Percentiles rank a stretch among this genome's conserved stretches.
These are phyloP conservation scores for Pythium biforme DNA, from an alignment of 352 stramenopile genomes.

Conservation along the genomic window DNA sequence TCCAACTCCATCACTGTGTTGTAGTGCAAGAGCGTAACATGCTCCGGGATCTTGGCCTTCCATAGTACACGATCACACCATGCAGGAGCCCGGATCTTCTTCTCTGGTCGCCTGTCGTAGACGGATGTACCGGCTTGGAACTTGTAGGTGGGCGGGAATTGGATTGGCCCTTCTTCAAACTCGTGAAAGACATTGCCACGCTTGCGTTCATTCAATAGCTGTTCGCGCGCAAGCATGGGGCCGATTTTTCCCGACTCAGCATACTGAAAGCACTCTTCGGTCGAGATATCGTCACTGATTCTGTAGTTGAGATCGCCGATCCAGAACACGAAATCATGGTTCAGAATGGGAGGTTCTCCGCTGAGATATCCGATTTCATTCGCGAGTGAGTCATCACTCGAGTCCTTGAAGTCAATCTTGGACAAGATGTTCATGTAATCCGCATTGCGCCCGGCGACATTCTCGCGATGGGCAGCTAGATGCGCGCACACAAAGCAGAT, in stretches of 20 bases:
- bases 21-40: constrained; percentile 86
- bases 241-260: constrained; percentile 42
- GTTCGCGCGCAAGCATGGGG: constrained; percentile 48
- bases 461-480: constrained; percentile 98
- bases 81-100: constrained; percentile 97
- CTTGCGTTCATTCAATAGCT: constrained; percentile 70
- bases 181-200: constrained; percentile 78
- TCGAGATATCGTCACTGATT: constrained; percentile 75
- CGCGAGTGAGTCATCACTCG: constrained; percentile 20
- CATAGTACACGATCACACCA: constrained; percentile 94
- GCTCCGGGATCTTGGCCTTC: constrained; percentile 51
- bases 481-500: constrained; percentile 99
- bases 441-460: constrained; percentile 95
- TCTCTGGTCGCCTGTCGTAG: constrained; percentile 98
- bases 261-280: constrained; percentile 72
- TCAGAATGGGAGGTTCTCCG: constrained; percentile 79
- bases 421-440: constrained; percentile 98
- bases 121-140: constrained; percentile 94
- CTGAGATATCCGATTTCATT: constrained; percentile 41
- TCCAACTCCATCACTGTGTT: constrained; percentile 85
- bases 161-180: constrained; percentile 90
- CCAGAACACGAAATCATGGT: constrained; percentile 99
- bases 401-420: constrained; percentile 93
- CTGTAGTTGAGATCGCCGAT: constrained; percentile 92
- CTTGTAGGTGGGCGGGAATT: constrained; percentile 97